Percentiles rank a stretch among this genome's conserved stretches.
Conservation (phyloP, 345 rosid genomes). For the Euclidium syriacum region DNA sequence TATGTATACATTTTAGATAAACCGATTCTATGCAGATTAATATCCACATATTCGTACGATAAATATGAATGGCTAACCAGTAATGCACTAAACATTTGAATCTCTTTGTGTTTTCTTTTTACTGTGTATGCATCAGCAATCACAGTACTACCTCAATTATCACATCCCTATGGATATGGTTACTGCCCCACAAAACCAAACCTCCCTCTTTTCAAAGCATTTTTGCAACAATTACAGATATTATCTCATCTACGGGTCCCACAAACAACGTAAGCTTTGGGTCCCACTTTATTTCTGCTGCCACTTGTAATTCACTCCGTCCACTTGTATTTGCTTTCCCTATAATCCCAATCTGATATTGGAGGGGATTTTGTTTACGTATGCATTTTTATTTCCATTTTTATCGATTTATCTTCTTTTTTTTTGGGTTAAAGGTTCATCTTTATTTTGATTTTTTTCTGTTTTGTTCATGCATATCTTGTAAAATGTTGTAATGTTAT, state of each 20-base stretch:
- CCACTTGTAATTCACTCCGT: conserved; percentile 21
- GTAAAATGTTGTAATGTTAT: background rate
- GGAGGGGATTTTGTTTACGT: conserved; percentile 17
- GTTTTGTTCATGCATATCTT: background rate
- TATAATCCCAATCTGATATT: background rate
- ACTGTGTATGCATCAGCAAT: conserved; percentile 7
- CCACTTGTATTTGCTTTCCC: conserved; percentile 24
- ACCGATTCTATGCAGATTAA: background rate
- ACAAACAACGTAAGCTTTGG: conserved; percentile 8
- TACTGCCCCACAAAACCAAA: conserved; percentile 12
- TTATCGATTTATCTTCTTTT: background rate
- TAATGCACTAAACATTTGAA: background rate
- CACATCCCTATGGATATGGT: conserved; percentile 7
- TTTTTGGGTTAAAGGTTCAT: too few species aligned
- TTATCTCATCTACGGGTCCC: conserved; percentile 12
- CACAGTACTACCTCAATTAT: background rate
- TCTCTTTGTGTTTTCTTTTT: background rate
- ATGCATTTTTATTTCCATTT: background rate
- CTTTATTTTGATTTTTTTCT: background rate
- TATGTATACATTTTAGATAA: background rate
- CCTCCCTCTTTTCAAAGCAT: conserved; percentile 5
- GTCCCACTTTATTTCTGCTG: conserved; percentile 10
- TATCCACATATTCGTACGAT: background rate
- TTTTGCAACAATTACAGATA: conserved; percentile 21
- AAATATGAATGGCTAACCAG: too few species aligned